These are phyloP conservation scores for Claviceps sp. DNA, from an alignment of 2,329 filamentous ascomycete species.

Conservation along the genomic window DNA sequence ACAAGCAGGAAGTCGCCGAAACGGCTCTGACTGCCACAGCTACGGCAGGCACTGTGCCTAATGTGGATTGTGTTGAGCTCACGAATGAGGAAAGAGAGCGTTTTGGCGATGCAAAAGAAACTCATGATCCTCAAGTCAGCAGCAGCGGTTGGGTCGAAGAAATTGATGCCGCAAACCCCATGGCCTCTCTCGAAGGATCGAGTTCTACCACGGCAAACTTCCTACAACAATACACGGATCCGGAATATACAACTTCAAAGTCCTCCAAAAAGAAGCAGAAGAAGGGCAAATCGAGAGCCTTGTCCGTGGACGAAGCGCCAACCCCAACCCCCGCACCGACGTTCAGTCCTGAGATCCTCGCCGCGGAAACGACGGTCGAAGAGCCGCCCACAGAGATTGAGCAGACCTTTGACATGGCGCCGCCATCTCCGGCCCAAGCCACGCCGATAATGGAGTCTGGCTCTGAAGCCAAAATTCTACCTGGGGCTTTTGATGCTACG, in stretches of 20 bases:
- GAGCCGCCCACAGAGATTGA: neutral
- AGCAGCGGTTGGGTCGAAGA: neutral
- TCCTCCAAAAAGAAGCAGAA: slow-evolving; percentile 27
- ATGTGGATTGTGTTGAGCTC: neutral
- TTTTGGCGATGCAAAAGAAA: neutral
- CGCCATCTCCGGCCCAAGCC: neutral
- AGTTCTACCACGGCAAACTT: neutral
- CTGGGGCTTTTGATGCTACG: neutral
- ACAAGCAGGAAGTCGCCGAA: slow-evolving; percentile 24
- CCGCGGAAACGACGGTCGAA: neutral
- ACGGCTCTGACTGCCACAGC: slow-evolving; percentile 11
- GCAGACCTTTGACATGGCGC: neutral
- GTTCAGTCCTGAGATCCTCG: neutral
- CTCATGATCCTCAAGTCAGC: neutral
- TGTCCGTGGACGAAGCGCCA: neutral
- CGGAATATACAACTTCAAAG: slow-evolving; percentile 24
- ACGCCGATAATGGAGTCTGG: neutral
- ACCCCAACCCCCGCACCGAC: neutral
- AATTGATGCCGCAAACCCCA: neutral
- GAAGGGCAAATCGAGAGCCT: slow-evolving; percentile 8
- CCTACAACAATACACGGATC: slow-evolving; percentile 10
- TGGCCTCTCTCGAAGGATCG: neutral
- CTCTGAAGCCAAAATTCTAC: neutral
- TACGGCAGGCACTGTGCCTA: neutral
- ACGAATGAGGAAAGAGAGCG: too few relatives aligned